Conservation (phyloP, 768 basidiomycete species). For the Psilocybe azurescens region DNA sequence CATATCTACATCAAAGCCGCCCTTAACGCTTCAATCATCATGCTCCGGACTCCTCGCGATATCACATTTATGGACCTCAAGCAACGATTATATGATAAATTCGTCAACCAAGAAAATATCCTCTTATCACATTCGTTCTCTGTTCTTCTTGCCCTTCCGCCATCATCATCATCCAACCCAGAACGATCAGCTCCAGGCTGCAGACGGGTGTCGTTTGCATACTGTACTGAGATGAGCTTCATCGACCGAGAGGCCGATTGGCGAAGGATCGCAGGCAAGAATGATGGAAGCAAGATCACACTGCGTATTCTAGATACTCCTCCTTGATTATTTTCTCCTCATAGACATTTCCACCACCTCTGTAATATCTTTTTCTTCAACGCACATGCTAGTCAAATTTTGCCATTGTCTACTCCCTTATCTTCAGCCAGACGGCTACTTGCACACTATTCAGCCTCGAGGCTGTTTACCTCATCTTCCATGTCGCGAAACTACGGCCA, state of each 20-base stretch:
- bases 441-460: no score
- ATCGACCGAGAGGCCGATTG: constrained; percentile 66
- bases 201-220: constrained; percentile 36
- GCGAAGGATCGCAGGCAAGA: constrained; percentile 50
- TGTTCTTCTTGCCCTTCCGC: constrained; percentile 55
- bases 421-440: no score
- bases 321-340: constrained; percentile 13
- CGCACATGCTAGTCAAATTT: background rate
- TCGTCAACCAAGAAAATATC: constrained; percentile 63
- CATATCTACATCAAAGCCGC: constrained; percentile 68
- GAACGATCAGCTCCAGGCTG: constrained; percentile 27
- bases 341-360: background rate
- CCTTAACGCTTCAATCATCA: constrained; percentile 63
- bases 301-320: constrained; percentile 57
- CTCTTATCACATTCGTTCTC: constrained; percentile 59
- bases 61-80: constrained; percentile 59
- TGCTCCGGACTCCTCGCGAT: constrained; percentile 58
- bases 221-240: constrained; percentile 46
- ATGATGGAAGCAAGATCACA: constrained; percentile 56
- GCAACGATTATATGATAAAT: constrained; percentile 65
- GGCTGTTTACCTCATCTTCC: background rate
- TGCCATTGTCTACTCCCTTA: no score
- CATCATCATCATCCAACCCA: constrained; percentile 2
- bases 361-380: background rate
- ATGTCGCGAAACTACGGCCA: background rate